Percentiles rank a stretch among this genome's conserved stretches.
Conservation (phyloP, 2,329 filamentous ascomycete genomes). For the Colletotrichum truncatum region DNA sequence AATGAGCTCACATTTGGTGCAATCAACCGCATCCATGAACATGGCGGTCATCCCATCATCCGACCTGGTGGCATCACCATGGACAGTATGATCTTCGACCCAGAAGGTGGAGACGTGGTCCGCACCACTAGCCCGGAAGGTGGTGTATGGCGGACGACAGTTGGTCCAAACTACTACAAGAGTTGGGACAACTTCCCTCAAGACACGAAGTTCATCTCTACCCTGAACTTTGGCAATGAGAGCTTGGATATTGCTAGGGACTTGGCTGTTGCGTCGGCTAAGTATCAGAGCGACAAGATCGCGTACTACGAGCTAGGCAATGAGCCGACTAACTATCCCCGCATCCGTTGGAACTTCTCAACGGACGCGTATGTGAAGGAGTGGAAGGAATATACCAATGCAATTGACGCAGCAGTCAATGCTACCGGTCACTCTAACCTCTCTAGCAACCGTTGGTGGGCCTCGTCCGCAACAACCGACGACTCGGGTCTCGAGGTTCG, state of each 20-base stretch:
- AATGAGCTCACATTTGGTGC: slow-evolving; percentile 29
- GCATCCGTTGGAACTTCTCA: slow-evolving; percentile 25
- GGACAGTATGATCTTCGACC: slow-evolving; percentile 33
- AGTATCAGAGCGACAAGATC: slow-evolving; percentile 27
- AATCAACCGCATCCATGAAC: slow-evolving; percentile 23
- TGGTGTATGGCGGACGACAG: slow-evolving; percentile 19
- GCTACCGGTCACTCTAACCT: not conserved
- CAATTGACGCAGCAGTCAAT: slow-evolving; percentile 17
- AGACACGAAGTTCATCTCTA: slow-evolving; percentile 30
- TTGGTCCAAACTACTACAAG: slow-evolving; percentile 12
- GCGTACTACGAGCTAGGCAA: slow-evolving; percentile 32
- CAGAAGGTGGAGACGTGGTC: slow-evolving; percentile 21
- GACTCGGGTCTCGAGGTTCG: slow-evolving; percentile 28
- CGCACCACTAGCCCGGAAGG: slow-evolving; percentile 31
- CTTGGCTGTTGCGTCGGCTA: slow-evolving; percentile 26
- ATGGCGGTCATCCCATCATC: slow-evolving; percentile 26
- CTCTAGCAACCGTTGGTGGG: slow-evolving; percentile 28
- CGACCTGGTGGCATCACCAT: slow-evolving; percentile 33
- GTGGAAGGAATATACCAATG: slow-evolving; percentile 14
- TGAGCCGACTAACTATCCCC: slow-evolving; percentile 29
- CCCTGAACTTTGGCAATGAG: slow-evolving; percentile 32
- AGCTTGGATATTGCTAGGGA: slow-evolving; percentile 30
- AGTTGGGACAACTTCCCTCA: slow-evolving; percentile 31
- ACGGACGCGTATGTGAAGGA: slow-evolving; percentile 26
- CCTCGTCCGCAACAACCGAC: slow-evolving; percentile 33